Evolutionary conservation across 768 basidiomycete genomes (phyloP).

Genomic region (Tremella fuciformis): DNA sequence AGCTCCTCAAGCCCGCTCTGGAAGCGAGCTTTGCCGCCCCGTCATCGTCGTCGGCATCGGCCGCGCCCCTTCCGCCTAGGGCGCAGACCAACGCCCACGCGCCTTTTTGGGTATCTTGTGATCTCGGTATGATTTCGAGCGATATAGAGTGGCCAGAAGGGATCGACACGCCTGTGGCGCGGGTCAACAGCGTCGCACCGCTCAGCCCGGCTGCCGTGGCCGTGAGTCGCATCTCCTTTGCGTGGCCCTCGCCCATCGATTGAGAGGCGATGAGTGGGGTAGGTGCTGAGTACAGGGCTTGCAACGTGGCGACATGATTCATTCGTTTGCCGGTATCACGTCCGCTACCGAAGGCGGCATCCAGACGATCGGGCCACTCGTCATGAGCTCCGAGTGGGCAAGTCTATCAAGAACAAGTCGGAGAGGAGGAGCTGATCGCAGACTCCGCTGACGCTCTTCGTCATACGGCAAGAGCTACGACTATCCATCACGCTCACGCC

Average conservation of each 20-base stretch:
- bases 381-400: slow-evolving; percentile 75
- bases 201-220: slow-evolving; percentile 78
- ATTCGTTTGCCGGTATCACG: slow-evolving; percentile 57
- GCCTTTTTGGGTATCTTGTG: not conserved
- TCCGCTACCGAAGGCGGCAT: slow-evolving; percentile 67
- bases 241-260: slow-evolving; percentile 15
- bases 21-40: slow-evolving; percentile 61
- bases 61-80: slow-evolving; percentile 41
- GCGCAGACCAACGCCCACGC: slow-evolving; percentile 15
- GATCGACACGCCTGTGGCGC: slow-evolving; percentile 60
- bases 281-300: slow-evolving; percentile 17
- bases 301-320: slow-evolving; percentile 27
- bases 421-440: not conserved
- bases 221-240: slow-evolving; percentile 55
- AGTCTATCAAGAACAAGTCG: slow-evolving; percentile 37
- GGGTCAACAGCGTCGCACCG: slow-evolving; percentile 74
- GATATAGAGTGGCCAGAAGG: slow-evolving; percentile 7
- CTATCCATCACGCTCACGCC: slow-evolving; percentile 64
- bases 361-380: slow-evolving; percentile 69
- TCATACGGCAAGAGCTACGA: slow-evolving; percentile 18
- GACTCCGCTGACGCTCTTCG: slow-evolving; percentile 22
- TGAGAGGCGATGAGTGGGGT: not conserved
- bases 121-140: not conserved
- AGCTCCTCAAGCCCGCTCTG: slow-evolving; percentile 66
- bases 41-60: slow-evolving; percentile 26